These are phyloP conservation scores for Solanum arcanum DNA, from an alignment of 257 asterid species.

Conservation along the genomic window DNA sequence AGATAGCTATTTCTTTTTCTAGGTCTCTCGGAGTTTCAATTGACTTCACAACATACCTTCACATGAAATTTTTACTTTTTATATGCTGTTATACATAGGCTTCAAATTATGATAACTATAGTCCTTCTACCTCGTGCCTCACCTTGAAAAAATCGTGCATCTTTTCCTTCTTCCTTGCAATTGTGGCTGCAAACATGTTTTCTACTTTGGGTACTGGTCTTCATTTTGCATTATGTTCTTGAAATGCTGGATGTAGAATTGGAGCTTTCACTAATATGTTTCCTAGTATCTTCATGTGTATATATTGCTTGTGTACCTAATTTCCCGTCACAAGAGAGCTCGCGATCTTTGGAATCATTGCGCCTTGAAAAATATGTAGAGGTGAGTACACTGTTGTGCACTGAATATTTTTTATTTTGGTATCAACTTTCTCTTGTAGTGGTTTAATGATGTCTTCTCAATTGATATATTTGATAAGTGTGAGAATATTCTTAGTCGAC, in stretches of 20 bases:
- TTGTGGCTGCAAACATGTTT: not conserved
- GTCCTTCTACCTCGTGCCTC: not conserved
- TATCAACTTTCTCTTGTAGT: no score
- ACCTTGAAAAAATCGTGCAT: not conserved
- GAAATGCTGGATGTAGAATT: not conserved
- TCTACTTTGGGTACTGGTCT: not conserved
- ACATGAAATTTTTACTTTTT: not conserved
- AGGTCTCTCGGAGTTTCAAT: not conserved
- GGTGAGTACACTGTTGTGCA: no score
- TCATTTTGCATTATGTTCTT: not conserved
- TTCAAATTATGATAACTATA: not conserved
- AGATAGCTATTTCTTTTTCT: not conserved
- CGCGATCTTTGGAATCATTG: no score
- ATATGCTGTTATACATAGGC: not conserved
- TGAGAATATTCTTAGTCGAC: no score
- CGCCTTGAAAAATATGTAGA: no score
- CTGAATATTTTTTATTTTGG: no score
- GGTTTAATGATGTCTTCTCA: no score
- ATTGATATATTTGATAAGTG: no score
- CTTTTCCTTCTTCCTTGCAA: not conserved
- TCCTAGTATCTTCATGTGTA: not conserved
- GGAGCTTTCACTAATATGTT: not conserved
- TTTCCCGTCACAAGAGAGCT: no score
- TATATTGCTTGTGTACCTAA: no score
- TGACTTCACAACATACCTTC: not conserved